phyloP scores from a whole-genome alignment of 768 basidiomycete genomes.

The Asterophora lycoperdoides region DNA sequence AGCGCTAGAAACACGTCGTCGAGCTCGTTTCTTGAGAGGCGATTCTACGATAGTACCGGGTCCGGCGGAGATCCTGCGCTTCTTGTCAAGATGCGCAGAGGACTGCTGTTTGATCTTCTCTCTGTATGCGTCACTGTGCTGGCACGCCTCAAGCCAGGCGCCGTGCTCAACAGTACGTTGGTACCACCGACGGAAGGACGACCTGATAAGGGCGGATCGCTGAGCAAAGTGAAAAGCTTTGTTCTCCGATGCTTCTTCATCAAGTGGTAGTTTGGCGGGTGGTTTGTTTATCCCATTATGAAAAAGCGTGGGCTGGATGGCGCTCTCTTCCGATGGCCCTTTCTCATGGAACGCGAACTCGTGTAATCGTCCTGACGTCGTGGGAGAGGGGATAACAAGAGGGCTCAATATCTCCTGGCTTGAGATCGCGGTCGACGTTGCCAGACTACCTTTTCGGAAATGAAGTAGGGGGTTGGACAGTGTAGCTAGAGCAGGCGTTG shows the following conservation, averaged over 20 bases:
- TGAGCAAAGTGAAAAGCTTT: conserved; percentile 41
- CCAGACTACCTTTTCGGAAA: conserved; percentile 29
- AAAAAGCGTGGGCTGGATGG: conserved; percentile 9
- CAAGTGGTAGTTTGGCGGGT: conserved; percentile 23
- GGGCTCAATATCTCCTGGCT: conserved; percentile 42
- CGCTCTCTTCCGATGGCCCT: neutral
- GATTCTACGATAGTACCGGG: conserved; percentile 16
- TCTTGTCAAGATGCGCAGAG: conserved; percentile 26
- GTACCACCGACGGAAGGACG: conserved; percentile 44
- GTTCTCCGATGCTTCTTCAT: conserved; percentile 34
- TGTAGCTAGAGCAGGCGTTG: conserved; percentile 35
- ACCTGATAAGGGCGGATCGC: conserved; percentile 36
- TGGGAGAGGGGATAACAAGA: conserved; percentile 33
- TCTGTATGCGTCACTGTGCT: conserved; percentile 57
- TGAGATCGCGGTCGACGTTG: conserved; percentile 18
- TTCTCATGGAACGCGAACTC: conserved; percentile 1
- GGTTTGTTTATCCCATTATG: conserved; percentile 22
- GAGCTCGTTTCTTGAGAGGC: conserved; percentile 36
- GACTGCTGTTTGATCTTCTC: conserved; percentile 37
- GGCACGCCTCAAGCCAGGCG: conserved; percentile 60
- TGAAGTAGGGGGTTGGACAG: conserved; percentile 30
- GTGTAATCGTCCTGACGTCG: conserved; percentile 20
- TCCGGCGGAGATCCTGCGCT: conserved; percentile 27
- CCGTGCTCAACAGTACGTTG: conserved; percentile 39
- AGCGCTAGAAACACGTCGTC: conserved; percentile 37